Conservation (phyloP, 2,329 filamentous ascomycete genomes). For the Aspergillus intermedius region DNA sequence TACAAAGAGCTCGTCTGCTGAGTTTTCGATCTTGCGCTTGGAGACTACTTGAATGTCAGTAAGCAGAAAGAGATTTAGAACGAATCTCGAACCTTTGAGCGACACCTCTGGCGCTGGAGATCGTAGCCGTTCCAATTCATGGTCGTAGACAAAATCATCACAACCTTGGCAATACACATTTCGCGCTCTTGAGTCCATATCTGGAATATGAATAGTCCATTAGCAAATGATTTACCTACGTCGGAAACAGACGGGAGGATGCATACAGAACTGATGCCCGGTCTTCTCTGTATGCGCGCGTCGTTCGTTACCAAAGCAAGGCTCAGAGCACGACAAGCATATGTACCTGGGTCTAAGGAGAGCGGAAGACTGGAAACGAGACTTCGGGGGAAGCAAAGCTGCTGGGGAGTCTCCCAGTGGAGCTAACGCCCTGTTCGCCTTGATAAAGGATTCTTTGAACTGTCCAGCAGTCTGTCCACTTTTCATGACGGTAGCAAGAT, state of each 20-base stretch:
- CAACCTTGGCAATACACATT: slow-evolving; percentile 36
- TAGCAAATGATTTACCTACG: not conserved
- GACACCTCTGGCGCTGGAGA: slow-evolving; percentile 15
- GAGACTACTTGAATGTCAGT: slow-evolving; percentile 13
- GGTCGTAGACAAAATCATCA: slow-evolving; percentile 38
- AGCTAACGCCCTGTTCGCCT: slow-evolving; percentile 24
- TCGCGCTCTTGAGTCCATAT: slow-evolving; percentile 36
- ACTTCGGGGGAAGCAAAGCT: slow-evolving; percentile 11
- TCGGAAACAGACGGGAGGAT: not conserved
- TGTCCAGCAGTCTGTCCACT: slow-evolving; percentile 27
- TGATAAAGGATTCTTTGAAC: slow-evolving; percentile 31
- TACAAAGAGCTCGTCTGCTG: slow-evolving; percentile 69
- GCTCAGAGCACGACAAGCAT: slow-evolving; percentile 32
- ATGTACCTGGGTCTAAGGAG: slow-evolving; percentile 35
- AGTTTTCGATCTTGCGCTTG: slow-evolving; percentile 31
- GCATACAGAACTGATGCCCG: slow-evolving; percentile 37
- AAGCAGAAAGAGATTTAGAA: not conserved
- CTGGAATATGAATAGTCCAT: slow-evolving; percentile 15
- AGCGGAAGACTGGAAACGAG: slow-evolving; percentile 16
- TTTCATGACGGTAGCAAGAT: slow-evolving; percentile 30
- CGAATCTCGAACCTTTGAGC: slow-evolving; percentile 13
- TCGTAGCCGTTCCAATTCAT: slow-evolving; percentile 32
- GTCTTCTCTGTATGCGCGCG: slow-evolving; percentile 32
- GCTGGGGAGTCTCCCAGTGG: slow-evolving; percentile 20
- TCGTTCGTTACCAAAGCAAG: slow-evolving; percentile 25